Percentiles rank a stretch among this genome's conserved stretches.
These are phyloP conservation scores for Apostasia ramifera DNA, from an alignment of 106 monocot genomes.

Conservation along the genomic window DNA sequence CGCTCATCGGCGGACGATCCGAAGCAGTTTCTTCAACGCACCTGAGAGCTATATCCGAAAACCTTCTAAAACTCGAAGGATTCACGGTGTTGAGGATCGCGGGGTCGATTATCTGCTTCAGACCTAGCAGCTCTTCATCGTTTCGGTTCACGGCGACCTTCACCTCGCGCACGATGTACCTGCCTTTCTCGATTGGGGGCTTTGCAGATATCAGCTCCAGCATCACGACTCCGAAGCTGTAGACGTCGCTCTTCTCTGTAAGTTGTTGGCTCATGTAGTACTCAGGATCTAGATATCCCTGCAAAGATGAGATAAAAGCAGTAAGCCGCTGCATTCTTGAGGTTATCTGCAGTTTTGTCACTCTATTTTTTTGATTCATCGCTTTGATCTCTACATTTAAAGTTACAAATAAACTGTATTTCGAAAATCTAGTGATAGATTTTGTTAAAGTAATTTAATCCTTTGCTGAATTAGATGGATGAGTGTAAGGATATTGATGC, in stretches of 20 bases:
- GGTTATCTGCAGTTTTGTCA: too few species aligned
- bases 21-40: conserved; percentile 29
- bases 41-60: conserved; percentile 16
- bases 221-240: conserved; percentile 8
- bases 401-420: too few species aligned
- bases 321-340: not conserved
- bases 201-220: conserved; percentile 7
- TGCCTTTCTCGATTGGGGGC: conserved; percentile 1
- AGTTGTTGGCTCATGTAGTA: conserved; percentile 9
- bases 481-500: too few species aligned
- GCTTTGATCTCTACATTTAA: too few species aligned
- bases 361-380: too few species aligned
- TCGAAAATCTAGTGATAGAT: too few species aligned
- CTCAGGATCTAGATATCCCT: conserved; percentile 9
- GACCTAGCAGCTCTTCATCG: not conserved
- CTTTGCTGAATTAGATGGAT: too few species aligned
- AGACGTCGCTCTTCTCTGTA: conserved; percentile 9
- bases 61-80: conserved; percentile 15
- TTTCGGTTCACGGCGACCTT: not conserved
- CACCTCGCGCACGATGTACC: conserved; percentile 3
- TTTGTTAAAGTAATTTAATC: too few species aligned
- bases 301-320: not conserved
- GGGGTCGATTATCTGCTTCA: conserved; percentile 22
- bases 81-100: conserved; percentile 4
- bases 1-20: conserved; percentile 31